A percentile compares a stretch with the other conserved stretches of the same genome.
Conservation (phyloP, 495 filamentous ascomycete species). For the Aspergillus saccharolyticus region DNA sequence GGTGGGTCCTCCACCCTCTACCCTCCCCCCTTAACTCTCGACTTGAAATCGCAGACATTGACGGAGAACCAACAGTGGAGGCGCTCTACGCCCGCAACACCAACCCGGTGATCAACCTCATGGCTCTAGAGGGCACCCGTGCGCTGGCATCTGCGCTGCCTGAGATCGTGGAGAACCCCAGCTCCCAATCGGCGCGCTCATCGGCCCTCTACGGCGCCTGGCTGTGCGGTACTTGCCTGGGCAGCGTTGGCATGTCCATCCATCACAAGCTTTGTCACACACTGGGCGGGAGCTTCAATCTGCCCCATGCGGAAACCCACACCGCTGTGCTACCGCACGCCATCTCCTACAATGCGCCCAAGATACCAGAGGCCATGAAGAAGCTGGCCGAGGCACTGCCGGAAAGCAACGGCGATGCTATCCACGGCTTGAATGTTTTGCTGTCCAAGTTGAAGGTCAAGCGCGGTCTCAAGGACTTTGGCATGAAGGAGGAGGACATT, state of each 20-base stretch:
- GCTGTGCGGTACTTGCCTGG: conserved; percentile 60
- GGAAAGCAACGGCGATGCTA: conserved; percentile 54
- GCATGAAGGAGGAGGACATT: conserved; percentile 62
- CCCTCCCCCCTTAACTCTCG: background rate
- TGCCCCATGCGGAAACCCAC: conserved; percentile 67
- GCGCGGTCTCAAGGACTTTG: conserved; percentile 52
- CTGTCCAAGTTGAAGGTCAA: conserved; percentile 53
- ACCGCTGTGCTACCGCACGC: conserved; percentile 64
- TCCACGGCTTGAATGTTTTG: conserved; percentile 57
- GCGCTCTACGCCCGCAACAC: conserved; percentile 61
- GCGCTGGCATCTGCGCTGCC: conserved; percentile 53
- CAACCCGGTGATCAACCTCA: conserved; percentile 55
- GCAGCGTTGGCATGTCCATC: conserved; percentile 63
- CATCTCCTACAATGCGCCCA: conserved; percentile 62
- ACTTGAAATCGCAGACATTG: background rate
- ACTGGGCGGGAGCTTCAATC: conserved; percentile 62
- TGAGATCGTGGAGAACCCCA: conserved; percentile 47
- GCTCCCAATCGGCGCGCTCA: conserved; percentile 47
- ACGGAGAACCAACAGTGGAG: conserved; percentile 43
- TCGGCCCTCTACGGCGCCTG: conserved; percentile 61
- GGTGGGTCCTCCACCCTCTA: conserved; percentile 38
- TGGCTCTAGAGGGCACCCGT: conserved; percentile 53
- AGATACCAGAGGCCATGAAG: conserved; percentile 54
- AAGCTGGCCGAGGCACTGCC: conserved; percentile 55
- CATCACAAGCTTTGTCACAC: conserved; percentile 71